Evolutionary conservation across 1,139 yeast species (phyloP), one percentile per base, ranked within the genome.

Genomic region (Chernovozyma aurita): DNA sequence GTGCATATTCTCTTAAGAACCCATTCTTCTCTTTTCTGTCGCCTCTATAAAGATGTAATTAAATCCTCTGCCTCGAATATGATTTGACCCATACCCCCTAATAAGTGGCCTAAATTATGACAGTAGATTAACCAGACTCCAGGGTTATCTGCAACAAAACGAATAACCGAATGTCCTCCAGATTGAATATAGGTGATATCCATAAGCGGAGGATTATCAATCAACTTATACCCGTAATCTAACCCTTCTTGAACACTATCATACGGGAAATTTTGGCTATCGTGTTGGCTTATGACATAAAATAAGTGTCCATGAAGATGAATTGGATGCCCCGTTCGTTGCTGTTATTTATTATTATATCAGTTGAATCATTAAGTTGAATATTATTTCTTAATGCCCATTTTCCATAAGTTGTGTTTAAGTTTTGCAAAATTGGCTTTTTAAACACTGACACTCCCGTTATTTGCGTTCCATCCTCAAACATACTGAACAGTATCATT

Each of bases 221-320:
- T 36, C 13, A 43, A 36, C 5, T 41, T 33, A 27, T 48, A 50
- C 17, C 47, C 42, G 2, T 45, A 46, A 1, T 29, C 36, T 2
- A 48, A 24, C 3, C 63, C 63, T n/a, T 59, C 57, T 18, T 41
- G 48, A 12, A 55, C 44, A 4, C 59, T 41, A 12, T 36, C 33
- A 34, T 43, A 57, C 2, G 53, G 53, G 37, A 61, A 61, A 22
- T 43, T 47, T 18, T 45, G 47, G 7, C 36, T 39, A 6, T 44
- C 42, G 25, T 53, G 57, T 45, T 38, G 54, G 40, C 59, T 54
- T 8, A 61, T 42, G 7, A 55, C 42, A 36, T 57, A 55, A 36
- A 61, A 58, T 22, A 47, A 45, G 38, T 63, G 70, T 3, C 69
- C 69, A 42, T 63, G 70, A 24, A 63, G 42, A 37, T 63, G 69